Evolutionary conservation across 352 stramenopile genomes (phyloP), one percentile per base, ranked within the genome.

Genomic region (Plasmopara halstedii): DNA sequence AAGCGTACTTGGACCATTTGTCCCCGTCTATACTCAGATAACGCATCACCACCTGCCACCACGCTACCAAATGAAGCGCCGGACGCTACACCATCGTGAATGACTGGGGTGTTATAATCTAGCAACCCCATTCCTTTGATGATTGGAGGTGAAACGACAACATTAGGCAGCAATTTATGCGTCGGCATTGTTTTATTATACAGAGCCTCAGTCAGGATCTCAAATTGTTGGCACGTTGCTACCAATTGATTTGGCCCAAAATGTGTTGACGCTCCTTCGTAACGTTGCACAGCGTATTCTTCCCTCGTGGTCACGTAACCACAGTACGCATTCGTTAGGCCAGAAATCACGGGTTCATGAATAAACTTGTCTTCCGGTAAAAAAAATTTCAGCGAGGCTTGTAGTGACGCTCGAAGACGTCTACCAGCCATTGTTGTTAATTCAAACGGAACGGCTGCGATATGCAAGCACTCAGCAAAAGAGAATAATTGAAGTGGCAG

Each of bases 231-330:
- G 22, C 78, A 72, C 7, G 79, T 86, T 10, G 79, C 83, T 20
- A 64, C 62, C 13, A 95, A 63, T 48, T 95, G 82, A 37, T 94
- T 94, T 0, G 82, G 82, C 5, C 83, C 83, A 33, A 94, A 95
- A 50, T 93, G 80, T 21, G 82, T 95, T 15, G 80, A 95, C 10
- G 83, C 82, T n/a, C 83, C 83, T 75, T 95, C 83, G 50, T 95
- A 95, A 3, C 82, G 73, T 52, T 95, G 83, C 3, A 89, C 69
- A 0, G 81, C 64, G 37, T 93, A 95, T 50, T 95, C 83, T 49
- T 94, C 83, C 2, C 74, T 69, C 3, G 83, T 95, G 6, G 82
- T 85, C 47, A 94, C 63, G 53, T 95, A 95, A 4, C 79, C 82
- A 34, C 76, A 77, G 53, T 95, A 95, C 2, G 77, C 83, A 44